A percentile compares a stretch with the other conserved stretches of the same genome.
Conservation (phyloP, 495 filamentous ascomycete genomes). For the Neurospora cerealis region DNA sequence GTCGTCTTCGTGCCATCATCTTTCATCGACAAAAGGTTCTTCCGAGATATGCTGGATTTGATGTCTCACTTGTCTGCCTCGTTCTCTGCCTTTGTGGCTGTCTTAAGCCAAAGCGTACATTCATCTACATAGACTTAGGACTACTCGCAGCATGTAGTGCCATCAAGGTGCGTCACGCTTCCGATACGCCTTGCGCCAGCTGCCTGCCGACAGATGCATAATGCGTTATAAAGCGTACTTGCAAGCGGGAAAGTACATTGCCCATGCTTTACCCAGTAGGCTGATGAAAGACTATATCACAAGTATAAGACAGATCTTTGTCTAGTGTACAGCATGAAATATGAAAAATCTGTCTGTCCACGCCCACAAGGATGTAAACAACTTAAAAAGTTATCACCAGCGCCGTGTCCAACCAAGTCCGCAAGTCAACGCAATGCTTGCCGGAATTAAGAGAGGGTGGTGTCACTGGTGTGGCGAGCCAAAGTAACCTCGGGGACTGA, state of each 20-base stretch:
- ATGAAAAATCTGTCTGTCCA: not conserved
- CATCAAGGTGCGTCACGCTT: not conserved
- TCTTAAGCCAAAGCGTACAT: not conserved
- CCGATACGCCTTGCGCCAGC: not conserved
- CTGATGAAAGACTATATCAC: not conserved
- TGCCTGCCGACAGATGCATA: not conserved
- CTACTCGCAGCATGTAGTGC: not conserved
- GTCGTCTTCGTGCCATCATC: not conserved
- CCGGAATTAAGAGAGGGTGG: not conserved
- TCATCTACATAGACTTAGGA: not conserved
- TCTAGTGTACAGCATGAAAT: not conserved
- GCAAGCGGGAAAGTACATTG: not conserved
- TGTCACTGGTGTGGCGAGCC: not conserved
- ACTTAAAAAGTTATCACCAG: not conserved
- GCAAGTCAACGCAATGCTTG: not conserved
- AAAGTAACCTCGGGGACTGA: not conserved
- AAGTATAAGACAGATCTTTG: too few species aligned
- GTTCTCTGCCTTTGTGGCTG: not conserved
- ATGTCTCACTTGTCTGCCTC: not conserved
- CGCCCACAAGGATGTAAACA: not conserved
- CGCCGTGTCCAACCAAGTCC: not conserved
- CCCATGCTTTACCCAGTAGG: not conserved
- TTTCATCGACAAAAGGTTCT: not conserved
- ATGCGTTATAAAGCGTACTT: not conserved
- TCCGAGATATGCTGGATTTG: not conserved